A percentile compares a stretch with the other conserved stretches of the same genome.
Evolutionary conservation across 305 asterid genomes (phyloP).

Genomic region (Plantago rigida): DNA sequence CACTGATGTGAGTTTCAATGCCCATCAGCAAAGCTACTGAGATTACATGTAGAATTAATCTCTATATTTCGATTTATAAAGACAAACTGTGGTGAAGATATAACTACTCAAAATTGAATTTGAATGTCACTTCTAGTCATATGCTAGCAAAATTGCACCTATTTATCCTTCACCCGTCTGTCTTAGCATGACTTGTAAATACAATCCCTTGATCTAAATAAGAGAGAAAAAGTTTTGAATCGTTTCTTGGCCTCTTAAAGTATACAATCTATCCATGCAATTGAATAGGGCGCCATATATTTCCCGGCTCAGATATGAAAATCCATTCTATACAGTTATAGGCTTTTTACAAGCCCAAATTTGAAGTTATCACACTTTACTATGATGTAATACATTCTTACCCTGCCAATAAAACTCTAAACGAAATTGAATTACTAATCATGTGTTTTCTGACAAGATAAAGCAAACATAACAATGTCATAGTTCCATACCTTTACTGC

Average conservation of each 20-base stretch:
- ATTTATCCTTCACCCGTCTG: conserved; percentile 13
- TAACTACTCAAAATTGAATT: not conserved
- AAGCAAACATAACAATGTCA: not conserved
- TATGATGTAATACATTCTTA: not conserved
- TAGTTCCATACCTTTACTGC: conserved; percentile 63
- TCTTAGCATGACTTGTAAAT: conserved; percentile 14
- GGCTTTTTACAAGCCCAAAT: too few species aligned
- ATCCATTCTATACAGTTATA: too few species aligned
- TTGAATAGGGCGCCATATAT: too few species aligned
- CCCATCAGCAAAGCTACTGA: conserved; percentile 10
- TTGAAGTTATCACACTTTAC: not conserved
- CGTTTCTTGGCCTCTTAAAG: too few species aligned
- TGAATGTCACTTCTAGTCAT: conserved; percentile 1
- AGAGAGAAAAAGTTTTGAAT: too few species aligned
- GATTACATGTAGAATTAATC: not conserved
- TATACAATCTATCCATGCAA: too few species aligned
- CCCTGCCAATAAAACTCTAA: too few species aligned
- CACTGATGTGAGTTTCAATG: conserved; percentile 11
- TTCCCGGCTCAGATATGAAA: too few species aligned
- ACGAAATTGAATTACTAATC: not conserved
- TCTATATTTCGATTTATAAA: conserved; percentile 7
- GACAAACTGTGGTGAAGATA: not conserved
- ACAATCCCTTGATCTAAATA: not conserved
- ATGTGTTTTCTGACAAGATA: not conserved
- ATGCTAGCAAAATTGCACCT: too few species aligned